Conservation (phyloP, 2,329 filamentous ascomycete species). For the Fusarium subglutinans region DNA sequence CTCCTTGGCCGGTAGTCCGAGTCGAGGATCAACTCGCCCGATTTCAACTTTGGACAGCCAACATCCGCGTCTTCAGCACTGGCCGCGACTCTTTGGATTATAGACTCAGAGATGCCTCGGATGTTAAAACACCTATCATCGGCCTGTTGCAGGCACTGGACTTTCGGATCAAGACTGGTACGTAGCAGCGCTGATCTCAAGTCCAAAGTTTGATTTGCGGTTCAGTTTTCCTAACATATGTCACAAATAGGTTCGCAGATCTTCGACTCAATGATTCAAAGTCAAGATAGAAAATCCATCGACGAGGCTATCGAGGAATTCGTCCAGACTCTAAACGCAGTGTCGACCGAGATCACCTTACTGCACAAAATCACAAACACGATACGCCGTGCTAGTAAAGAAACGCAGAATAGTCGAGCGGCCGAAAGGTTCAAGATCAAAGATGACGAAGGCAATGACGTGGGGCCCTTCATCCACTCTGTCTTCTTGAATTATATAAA, state of each 20-base stretch:
- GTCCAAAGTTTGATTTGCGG: too few relatives aligned
- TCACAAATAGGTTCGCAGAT: rapidly evolving
- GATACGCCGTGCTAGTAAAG: background rate
- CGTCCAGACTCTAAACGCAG: too few relatives aligned
- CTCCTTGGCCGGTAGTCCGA: too few relatives aligned
- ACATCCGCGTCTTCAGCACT: background rate
- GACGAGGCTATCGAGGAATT: too few relatives aligned
- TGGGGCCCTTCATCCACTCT: too few relatives aligned
- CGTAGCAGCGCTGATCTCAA: rapidly evolving
- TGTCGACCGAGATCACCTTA: background rate
- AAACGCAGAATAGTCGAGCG: rapidly evolving
- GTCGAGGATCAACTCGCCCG: background rate
- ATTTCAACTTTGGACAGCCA: background rate
- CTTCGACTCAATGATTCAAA: background rate
- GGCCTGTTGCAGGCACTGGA: background rate
- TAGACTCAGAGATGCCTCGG: rapidly evolving
- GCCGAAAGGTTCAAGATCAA: background rate
- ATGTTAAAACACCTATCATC: background rate
- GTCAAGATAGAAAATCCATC: too few relatives aligned
- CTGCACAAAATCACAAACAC: background rate
- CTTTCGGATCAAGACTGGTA: rapidly evolving
- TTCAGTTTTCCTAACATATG: too few relatives aligned
- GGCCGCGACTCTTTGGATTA: rapidly evolving
- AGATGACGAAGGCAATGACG: background rate
- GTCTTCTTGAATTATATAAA: too few relatives aligned